Evolutionary conservation across 306 rosid species (phyloP).

Genomic region (Benincasa hispida): DNA sequence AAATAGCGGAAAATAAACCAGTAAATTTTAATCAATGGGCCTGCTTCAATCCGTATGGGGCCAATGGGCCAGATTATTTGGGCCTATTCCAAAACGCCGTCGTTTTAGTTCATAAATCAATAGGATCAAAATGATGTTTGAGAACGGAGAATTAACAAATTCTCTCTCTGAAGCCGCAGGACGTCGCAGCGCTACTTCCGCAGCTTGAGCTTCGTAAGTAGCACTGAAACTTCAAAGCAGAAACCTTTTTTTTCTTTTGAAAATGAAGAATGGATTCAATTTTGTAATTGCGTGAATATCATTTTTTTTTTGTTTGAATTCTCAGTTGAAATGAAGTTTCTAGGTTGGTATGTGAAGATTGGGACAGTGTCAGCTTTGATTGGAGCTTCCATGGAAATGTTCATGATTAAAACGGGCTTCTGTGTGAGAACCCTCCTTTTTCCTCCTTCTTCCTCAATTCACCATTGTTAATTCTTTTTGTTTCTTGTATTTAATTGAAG

Average conservation of each 20-base stretch:
- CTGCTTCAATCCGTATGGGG: no score
- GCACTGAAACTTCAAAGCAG: background rate
- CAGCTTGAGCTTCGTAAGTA: background rate
- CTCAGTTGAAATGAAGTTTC: conserved; percentile 47
- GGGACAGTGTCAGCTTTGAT: conserved; percentile 55
- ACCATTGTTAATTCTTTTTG: background rate
- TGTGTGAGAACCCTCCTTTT: conserved; percentile 63
- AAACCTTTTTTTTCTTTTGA: background rate
- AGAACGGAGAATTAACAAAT: background rate
- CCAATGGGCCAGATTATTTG: background rate
- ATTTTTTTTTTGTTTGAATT: background rate
- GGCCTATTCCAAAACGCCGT: background rate
- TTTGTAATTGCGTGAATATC: background rate
- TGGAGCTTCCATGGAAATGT: conserved; percentile 86
- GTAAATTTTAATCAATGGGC: no score
- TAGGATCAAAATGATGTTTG: background rate
- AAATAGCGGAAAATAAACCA: no score
- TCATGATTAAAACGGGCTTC: conserved; percentile 89
- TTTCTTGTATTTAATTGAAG: background rate
- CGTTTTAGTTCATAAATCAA: background rate
- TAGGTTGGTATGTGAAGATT: conserved; percentile 86
- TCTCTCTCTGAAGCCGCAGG: background rate
- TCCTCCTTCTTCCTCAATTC: conserved; percentile 5
- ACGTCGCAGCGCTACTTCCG: background rate
- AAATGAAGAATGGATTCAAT: background rate